Conservation (phyloP, 345 rosid species). For the Bruguiera sexangula region DNA sequence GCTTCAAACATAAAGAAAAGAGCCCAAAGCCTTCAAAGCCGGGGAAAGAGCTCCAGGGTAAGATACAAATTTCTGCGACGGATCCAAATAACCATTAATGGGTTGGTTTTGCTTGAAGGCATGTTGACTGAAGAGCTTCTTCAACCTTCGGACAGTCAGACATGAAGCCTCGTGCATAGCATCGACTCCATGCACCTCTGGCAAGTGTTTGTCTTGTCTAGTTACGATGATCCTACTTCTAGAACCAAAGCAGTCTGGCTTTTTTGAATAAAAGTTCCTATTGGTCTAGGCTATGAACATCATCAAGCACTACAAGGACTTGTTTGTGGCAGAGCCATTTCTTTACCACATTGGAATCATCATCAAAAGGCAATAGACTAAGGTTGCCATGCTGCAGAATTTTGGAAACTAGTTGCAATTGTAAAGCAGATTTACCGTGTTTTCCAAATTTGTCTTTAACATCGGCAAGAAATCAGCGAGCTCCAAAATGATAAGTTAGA, state of each 20-base stretch:
- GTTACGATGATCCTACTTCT: conserved; percentile 24
- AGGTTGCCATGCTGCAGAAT: not conserved
- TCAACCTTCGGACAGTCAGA: not conserved
- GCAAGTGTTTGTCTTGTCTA: conserved; percentile 18
- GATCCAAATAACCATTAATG: not conserved
- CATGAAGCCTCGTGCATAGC: conserved; percentile 2
- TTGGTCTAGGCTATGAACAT: conserved; percentile 11
- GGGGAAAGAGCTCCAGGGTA: conserved; percentile 12
- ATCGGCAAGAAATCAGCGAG: too few relatives aligned
- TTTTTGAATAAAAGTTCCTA: not conserved
- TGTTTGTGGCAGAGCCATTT: not conserved
- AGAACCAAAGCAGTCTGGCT: conserved; percentile 3
- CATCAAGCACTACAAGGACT: conserved; percentile 9
- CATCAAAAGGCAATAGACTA: not conserved
- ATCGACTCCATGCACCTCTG: not conserved
- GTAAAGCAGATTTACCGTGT: not conserved
- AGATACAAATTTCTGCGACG: conserved; percentile 3
- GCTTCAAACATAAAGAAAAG: conserved; percentile 11
- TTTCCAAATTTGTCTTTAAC: too few relatives aligned
- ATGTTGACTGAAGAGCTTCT: conserved; percentile 14
- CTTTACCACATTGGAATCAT: not conserved
- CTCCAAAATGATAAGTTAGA: too few relatives aligned
- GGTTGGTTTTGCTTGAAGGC: conserved; percentile 16
- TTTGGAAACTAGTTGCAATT: not conserved
- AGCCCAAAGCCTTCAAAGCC: conserved; percentile 17